phyloP scores from a whole-genome alignment of 768 basidiomycete species.

The Floccularia luteovirens region DNA sequence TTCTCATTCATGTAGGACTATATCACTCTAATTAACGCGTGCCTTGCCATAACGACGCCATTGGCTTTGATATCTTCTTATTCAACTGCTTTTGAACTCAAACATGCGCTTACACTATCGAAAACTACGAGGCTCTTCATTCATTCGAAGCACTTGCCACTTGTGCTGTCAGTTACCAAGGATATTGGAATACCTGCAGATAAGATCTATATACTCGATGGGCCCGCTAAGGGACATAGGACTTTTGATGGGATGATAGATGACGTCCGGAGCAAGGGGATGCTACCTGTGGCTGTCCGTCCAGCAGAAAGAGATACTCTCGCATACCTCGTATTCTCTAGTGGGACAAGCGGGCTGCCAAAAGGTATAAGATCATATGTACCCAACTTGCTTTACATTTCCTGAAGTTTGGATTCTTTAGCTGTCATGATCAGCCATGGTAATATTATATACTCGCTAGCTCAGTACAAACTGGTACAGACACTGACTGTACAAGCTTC shows the following conservation, averaged over 20 bases:
- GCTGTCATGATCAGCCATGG: slow-evolving; percentile 72
- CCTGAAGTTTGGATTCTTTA: slow-evolving; percentile 14
- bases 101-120: slow-evolving; percentile 22
- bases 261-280: slow-evolving; percentile 22
- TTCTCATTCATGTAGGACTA: slow-evolving; percentile 22
- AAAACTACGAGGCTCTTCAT: slow-evolving; percentile 26
- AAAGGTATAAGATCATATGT: slow-evolving; percentile 46
- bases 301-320: slow-evolving; percentile 44
- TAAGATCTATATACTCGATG: slow-evolving; percentile 43
- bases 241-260: slow-evolving; percentile 39
- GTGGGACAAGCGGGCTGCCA: slow-evolving; percentile 61
- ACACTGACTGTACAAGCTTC: slow-evolving; percentile 22
- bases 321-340: slow-evolving; percentile 38
- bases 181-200: slow-evolving; percentile 8
- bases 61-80: slow-evolving; percentile 27
- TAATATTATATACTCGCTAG: slow-evolving; percentile 41
- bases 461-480: slow-evolving; percentile 24
- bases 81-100: slow-evolving; percentile 28
- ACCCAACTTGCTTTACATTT: not conserved
- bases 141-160: slow-evolving; percentile 20
- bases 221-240: slow-evolving; percentile 27
- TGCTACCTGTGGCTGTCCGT: slow-evolving; percentile 33
- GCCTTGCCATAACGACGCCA: slow-evolving; percentile 20
- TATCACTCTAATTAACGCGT: slow-evolving; percentile 22
- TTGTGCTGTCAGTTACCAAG: slow-evolving; percentile 21